Evolutionary conservation across 2,329 filamentous ascomycete genomes (phyloP).

Genomic region (Magnaporthales sp.): DNA sequence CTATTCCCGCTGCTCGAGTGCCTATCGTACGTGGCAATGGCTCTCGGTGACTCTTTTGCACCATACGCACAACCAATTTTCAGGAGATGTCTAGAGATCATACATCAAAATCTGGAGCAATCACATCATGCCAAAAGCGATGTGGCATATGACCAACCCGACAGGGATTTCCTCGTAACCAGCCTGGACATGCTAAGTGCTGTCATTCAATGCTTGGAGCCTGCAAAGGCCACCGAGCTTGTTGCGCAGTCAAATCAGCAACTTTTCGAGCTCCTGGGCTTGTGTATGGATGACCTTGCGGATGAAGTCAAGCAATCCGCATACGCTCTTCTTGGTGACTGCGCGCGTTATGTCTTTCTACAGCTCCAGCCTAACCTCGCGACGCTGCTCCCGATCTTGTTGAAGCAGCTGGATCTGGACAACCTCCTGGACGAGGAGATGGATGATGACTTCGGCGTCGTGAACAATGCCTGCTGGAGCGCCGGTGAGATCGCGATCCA

Average conservation of each 20-base stretch:
- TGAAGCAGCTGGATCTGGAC: conserved; percentile 80
- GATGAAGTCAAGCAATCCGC: conserved; percentile 95
- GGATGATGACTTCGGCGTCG: conserved; percentile 79
- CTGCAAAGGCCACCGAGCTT: conserved; percentile 64
- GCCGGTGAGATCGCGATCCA: conserved; percentile 85
- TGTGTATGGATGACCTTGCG: conserved; percentile 85
- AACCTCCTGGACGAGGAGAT: conserved; percentile 69
- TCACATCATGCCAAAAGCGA: conserved; percentile 63
- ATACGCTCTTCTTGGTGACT: conserved; percentile 90
- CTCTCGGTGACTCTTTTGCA: conserved; percentile 72
- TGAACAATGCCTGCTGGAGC: conserved; percentile 98
- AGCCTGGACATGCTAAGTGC: conserved; percentile 89
- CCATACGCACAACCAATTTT: conserved; percentile 86
- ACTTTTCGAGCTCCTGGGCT: conserved; percentile 83
- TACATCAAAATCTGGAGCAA: conserved; percentile 84
- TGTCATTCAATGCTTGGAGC: conserved; percentile 81
- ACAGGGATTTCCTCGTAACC: conserved; percentile 96
- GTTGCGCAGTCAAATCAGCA: conserved; percentile 67
- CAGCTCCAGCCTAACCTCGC: conserved; percentile 68
- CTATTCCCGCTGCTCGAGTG: conserved; percentile 95
- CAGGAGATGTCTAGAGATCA: conserved; percentile 77
- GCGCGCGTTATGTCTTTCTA: conserved; percentile 82
- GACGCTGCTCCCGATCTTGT: conserved; percentile 69
- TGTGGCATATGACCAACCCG: conserved; percentile 63
- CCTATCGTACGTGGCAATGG: conserved; percentile 84